Percentiles rank a stretch among this genome's conserved stretches.
phyloP scores from a whole-genome alignment of 2,329 filamentous ascomycete genomes.

The Leptodontidium sp. region DNA sequence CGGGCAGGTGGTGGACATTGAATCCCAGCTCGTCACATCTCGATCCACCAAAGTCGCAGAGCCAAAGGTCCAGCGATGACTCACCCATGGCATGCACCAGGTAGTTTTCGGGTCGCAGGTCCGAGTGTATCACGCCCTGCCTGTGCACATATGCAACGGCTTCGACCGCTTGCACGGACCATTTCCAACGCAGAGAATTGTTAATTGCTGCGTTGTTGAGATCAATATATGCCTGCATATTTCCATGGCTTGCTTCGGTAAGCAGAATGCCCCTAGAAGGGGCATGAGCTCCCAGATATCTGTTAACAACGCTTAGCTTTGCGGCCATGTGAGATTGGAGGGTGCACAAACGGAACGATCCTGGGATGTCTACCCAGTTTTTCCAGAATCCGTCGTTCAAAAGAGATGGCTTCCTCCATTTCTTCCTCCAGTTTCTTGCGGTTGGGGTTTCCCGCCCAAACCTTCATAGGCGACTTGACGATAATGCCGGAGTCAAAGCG shows the following conservation, averaged over 20 bases:
- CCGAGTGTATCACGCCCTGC: conserved; percentile 14
- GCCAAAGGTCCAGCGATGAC: conserved; percentile 20
- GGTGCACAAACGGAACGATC: conserved; percentile 24
- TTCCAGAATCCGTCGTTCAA: conserved; percentile 23
- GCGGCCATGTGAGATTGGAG: conserved; percentile 12
- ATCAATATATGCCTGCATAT: not conserved
- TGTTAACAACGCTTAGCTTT: conserved; percentile 20
- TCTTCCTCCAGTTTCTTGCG: conserved; percentile 26
- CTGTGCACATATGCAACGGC: conserved; percentile 11
- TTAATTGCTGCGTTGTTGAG: not conserved
- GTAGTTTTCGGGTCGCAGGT: conserved; percentile 10
- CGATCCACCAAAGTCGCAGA: conserved; percentile 30
- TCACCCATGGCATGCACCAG: not conserved
- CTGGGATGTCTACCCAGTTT: conserved; percentile 22
- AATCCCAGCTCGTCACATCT: conserved; percentile 28
- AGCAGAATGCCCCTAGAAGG: conserved; percentile 15
- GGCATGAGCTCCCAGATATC: conserved; percentile 5
- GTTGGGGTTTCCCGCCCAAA: conserved; percentile 29
- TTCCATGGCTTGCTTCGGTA: conserved; percentile 8
- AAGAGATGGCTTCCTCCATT: conserved; percentile 21
- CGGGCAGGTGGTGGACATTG: conserved; percentile 25
- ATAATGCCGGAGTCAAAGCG: conserved; percentile 24
- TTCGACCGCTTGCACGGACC: not conserved
- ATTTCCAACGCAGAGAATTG: conserved; percentile 12
- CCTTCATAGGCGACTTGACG: conserved; percentile 24